Percentiles rank a stretch among this genome's conserved stretches.
Conservation (phyloP, 495 filamentous ascomycete species). For the Cryomyces minteri region DNA sequence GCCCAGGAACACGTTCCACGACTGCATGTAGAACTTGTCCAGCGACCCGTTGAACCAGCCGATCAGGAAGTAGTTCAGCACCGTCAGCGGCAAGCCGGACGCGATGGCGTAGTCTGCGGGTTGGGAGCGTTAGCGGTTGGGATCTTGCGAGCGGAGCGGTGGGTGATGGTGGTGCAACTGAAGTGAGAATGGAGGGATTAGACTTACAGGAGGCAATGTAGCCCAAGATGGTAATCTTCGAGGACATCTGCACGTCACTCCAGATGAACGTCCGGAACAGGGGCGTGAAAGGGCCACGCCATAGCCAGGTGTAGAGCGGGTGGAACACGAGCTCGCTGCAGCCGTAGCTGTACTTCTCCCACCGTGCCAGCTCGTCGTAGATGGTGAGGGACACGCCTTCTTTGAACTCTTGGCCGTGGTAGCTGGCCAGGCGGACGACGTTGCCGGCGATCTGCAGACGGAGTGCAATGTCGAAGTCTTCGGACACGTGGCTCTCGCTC, state of each 20-base stretch:
- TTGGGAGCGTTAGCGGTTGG: too few species aligned
- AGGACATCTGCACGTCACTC: conserved; percentile 56
- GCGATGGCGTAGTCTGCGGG: conserved; percentile 49
- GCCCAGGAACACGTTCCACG: conserved; percentile 28
- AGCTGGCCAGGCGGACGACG: conserved; percentile 54
- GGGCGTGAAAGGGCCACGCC: conserved; percentile 49
- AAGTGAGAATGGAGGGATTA: too few species aligned
- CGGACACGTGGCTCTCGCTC: conserved; percentile 67
- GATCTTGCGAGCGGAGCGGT: too few species aligned
- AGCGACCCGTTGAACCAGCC: conserved; percentile 31
- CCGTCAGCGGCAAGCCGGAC: conserved; percentile 60
- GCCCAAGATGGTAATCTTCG: conserved; percentile 63
- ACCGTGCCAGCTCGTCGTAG: conserved; percentile 66
- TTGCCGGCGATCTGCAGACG: conserved; percentile 56
- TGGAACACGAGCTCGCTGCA: conserved; percentile 72
- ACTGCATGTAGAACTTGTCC: conserved; percentile 30
- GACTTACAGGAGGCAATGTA: conserved; percentile 53
- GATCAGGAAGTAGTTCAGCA: conserved; percentile 59
- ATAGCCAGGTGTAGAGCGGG: conserved; percentile 40
- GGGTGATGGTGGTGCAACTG: too few species aligned
- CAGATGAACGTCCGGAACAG: conserved; percentile 54
- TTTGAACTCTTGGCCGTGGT: conserved; percentile 60
- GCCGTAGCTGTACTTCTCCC: conserved; percentile 78
- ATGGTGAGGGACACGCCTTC: conserved; percentile 73
- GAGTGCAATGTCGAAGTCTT: conserved; percentile 76